Conservation (phyloP, 345 rosid species). For the Streptanthus diversifolius region DNA sequence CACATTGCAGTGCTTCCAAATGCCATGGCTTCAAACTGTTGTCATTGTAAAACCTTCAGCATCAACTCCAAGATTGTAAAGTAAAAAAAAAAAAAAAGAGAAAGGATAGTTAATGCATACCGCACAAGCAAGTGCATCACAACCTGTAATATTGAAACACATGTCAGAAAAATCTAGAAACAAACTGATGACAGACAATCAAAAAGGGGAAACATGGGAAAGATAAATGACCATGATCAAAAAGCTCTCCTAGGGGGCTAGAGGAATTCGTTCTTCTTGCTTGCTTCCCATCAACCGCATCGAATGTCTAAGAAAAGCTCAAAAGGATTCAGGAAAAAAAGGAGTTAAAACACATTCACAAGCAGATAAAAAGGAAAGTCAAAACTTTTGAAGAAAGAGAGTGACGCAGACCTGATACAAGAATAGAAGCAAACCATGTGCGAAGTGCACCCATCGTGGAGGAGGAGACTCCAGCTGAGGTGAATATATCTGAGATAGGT, state of each 20-base stretch:
- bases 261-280: constrained; percentile 92
- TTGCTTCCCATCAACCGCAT: constrained; percentile 99
- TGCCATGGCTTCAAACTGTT: constrained; percentile 88
- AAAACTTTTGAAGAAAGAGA: not conserved
- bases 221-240: constrained; percentile 71
- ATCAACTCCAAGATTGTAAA: not conserved
- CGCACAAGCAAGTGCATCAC: constrained; percentile 99
- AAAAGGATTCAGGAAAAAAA: not conserved
- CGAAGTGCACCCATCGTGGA: constrained; percentile 97
- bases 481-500: constrained; percentile 34
- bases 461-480: constrained; percentile 79
- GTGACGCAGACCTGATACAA: constrained; percentile 72
- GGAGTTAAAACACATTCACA: not conserved
- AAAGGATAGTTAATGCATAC: constrained; percentile 42
- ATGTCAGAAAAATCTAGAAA: constrained; percentile 24
- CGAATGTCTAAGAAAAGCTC: constrained; percentile 63
- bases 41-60: constrained; percentile 2
- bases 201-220: not conserved
- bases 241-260: constrained; percentile 94
- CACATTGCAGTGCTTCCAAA: constrained; percentile 96
- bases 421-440: constrained; percentile 90
- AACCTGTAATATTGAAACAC: constrained; percentile 55
- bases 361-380: not conserved
- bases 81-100: not conserved
- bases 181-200: constrained; percentile 8